Conservation (phyloP, 129 eudicot genomes). For the Scalesia atractyloides region DNA sequence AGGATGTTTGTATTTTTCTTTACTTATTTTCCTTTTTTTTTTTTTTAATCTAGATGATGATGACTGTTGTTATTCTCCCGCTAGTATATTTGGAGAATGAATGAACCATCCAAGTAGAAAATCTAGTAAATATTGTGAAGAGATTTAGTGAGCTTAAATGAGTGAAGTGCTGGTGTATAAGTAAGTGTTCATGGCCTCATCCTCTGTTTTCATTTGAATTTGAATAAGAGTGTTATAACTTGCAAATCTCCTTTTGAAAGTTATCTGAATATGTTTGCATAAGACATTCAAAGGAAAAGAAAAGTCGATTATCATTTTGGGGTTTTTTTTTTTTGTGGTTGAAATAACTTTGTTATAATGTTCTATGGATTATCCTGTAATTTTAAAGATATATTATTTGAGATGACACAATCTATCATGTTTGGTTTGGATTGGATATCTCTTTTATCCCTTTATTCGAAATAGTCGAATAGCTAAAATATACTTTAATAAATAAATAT, state of each 20-base stretch:
- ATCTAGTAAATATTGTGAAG: slow-evolving; percentile 24
- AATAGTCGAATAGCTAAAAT: background rate
- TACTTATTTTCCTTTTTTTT: background rate
- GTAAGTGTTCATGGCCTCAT: slow-evolving; percentile 24
- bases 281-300: background rate
- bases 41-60: background rate
- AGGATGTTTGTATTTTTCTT: background rate
- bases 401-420: background rate
- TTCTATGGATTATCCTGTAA: background rate
- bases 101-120: slow-evolving; percentile 18
- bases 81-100: slow-evolving; percentile 3
- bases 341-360: background rate
- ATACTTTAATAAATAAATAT: background rate
- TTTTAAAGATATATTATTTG: background rate
- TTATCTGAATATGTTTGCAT: background rate
- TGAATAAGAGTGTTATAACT: slow-evolving; percentile 11
- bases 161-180: slow-evolving; percentile 25
- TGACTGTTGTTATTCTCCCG: background rate
- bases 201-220: slow-evolving; percentile 24
- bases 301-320: background rate
- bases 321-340: background rate
- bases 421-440: background rate
- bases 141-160: slow-evolving; percentile 20
- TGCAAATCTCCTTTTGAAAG: background rate
- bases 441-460: background rate